Conservation (phyloP, 2,329 filamentous ascomycete genomes). For the Fusarium liriodendri region DNA sequence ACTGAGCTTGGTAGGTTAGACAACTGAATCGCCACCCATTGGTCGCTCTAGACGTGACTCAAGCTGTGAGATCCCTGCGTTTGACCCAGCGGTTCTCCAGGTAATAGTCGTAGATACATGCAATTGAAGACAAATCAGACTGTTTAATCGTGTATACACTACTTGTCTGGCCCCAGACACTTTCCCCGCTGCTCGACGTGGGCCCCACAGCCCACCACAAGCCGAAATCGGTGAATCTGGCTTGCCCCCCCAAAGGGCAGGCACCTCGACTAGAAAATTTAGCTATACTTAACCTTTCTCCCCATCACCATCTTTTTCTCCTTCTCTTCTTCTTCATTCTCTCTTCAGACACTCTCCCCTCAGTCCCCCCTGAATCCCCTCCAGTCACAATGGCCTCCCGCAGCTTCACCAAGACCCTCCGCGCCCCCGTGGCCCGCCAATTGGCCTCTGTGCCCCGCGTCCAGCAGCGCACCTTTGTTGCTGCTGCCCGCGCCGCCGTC, state of each 20-base stretch:
- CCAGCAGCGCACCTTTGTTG: conserved; percentile 72
- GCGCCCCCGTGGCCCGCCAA: conserved; percentile 72
- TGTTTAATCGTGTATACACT: conserved; percentile 9
- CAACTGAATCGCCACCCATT: conserved; percentile 19
- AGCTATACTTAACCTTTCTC: conserved; percentile 43
- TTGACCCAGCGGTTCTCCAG: conserved; percentile 18
- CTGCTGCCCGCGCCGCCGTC: conserved; percentile 68
- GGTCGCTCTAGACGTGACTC: conserved; percentile 26
- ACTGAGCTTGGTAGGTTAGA: conserved; percentile 23
- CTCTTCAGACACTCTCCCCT: conserved; percentile 43
- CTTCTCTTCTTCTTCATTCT: conserved; percentile 39
- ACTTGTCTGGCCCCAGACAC: conserved; percentile 28
- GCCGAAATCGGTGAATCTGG: conserved; percentile 41
- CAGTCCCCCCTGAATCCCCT: conserved; percentile 22
- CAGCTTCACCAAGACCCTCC: conserved; percentile 76
- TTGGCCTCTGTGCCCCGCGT: conserved; percentile 65
- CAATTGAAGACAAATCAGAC: not conserved
- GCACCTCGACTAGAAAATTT: conserved; percentile 35
- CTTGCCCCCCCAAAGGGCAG: conserved; percentile 15
- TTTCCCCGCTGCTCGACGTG: conserved; percentile 33
- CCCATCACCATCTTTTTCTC: conserved; percentile 23
- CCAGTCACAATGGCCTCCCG: conserved; percentile 78
- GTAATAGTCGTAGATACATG: conserved; percentile 7
- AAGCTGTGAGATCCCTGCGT: conserved; percentile 25
- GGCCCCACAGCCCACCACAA: conserved; percentile 36